A percentile compares a stretch with the other conserved stretches of the same genome.
Evolutionary conservation across 495 filamentous ascomycete genomes (phyloP).

Genomic region (Amniculicola lignicola): DNA sequence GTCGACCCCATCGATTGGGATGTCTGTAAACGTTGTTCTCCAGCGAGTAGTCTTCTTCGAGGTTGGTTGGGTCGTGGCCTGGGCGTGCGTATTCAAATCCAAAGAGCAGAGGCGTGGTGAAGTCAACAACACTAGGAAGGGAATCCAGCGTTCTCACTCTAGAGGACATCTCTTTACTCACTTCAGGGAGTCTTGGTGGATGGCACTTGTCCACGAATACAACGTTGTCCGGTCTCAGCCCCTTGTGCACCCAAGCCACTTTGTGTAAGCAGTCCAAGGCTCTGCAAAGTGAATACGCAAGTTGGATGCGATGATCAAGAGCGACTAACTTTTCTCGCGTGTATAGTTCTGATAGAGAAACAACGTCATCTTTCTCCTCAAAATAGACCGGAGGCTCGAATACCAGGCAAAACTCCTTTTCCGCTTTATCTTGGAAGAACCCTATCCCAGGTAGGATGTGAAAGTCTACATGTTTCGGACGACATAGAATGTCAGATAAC

Average conservation of each 20-base stretch:
- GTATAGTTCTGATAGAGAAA: background rate
- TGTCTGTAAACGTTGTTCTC: background rate
- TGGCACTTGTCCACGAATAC: too few species aligned
- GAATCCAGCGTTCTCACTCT: background rate
- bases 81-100: background rate
- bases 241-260: background rate
- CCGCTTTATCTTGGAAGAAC: background rate
- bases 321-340: background rate
- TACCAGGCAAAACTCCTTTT: background rate
- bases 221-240: too few species aligned
- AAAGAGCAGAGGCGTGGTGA: background rate
- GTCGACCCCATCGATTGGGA: background rate
- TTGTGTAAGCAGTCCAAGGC: background rate
- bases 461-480: background rate
- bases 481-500: too few species aligned
- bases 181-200: too few species aligned
- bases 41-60: background rate
- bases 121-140: background rate
- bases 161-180: too few species aligned
- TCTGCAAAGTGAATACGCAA: background rate
- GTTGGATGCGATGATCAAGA: background rate
- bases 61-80: background rate
- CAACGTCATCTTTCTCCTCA: too few species aligned
- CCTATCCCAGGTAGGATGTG: background rate
- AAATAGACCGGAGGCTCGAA: background rate